A percentile compares a stretch with the other conserved stretches of the same genome.
Conservation (phyloP, 2,329 filamentous ascomycete genomes). For the Zymoseptoria tritici region DNA sequence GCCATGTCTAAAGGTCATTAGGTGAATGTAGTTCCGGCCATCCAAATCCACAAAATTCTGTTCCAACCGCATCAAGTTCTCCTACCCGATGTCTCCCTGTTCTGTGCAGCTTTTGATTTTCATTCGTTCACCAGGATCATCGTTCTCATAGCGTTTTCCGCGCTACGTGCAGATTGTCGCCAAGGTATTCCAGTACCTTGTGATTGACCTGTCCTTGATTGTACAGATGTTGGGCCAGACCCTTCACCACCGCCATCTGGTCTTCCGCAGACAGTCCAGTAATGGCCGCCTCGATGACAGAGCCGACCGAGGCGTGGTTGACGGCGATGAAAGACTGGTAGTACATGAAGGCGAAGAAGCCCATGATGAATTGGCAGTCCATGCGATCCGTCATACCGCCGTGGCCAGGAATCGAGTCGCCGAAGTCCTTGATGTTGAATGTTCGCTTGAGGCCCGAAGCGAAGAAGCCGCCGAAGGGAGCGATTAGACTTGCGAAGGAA, state of each 20-base stretch:
- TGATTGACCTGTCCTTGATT: slow-evolving; percentile 54
- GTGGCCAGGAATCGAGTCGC: slow-evolving; percentile 93
- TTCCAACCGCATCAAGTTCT: neutral
- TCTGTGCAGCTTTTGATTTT: neutral
- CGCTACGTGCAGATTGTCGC: slow-evolving; percentile 21
- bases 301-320: slow-evolving; percentile 76
- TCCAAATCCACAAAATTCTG: neutral
- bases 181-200: slow-evolving; percentile 39
- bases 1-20: neutral
- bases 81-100: neutral
- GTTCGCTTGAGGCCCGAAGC: slow-evolving; percentile 95
- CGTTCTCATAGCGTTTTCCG: slow-evolving; percentile 9
- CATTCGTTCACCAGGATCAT: neutral
- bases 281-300: slow-evolving; percentile 84
- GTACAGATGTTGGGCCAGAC: slow-evolving; percentile 55
- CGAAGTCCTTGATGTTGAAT: slow-evolving; percentile 99
- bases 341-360: slow-evolving; percentile 96
- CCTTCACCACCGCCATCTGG: slow-evolving; percentile 70
- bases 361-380: slow-evolving; percentile 99
- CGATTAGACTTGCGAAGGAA: slow-evolving; percentile 91
- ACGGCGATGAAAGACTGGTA: slow-evolving; percentile 91
- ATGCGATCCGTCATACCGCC: slow-evolving; percentile 98
- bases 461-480: slow-evolving; percentile 97
- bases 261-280: slow-evolving; percentile 81
- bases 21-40: neutral